phyloP scores from a whole-genome alignment of 345 rosid species.

The Anastatica hierochuntica region DNA sequence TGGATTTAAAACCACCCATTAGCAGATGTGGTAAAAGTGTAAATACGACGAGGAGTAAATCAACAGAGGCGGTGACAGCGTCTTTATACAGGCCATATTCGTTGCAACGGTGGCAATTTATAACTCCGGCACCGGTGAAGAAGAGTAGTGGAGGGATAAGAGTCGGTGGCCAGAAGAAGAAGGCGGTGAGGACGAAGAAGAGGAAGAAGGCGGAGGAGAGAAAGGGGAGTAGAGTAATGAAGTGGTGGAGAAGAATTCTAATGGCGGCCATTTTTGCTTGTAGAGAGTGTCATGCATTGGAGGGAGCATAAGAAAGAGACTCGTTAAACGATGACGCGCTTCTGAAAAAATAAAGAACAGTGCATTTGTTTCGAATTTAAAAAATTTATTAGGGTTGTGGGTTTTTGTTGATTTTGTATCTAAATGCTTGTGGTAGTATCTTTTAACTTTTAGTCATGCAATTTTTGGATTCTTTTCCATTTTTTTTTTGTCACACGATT shows the following conservation, averaged over 20 bases:
- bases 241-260: constrained; percentile 44
- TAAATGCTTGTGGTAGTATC: too few relatives aligned
- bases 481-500: too few relatives aligned
- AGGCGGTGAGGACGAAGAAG: constrained; percentile 5
- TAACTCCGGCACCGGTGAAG: constrained; percentile 40
- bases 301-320: constrained; percentile 18
- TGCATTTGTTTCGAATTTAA: too few relatives aligned
- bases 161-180: constrained; percentile 13
- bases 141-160: constrained; percentile 27
- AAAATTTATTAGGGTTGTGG: too few relatives aligned
- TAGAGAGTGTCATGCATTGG: constrained; percentile 77
- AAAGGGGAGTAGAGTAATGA: constrained; percentile 16
- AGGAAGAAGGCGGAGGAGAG: constrained; percentile 11
- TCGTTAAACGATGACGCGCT: constrained; percentile 2
- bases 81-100: constrained; percentile 21
- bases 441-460: too few relatives aligned
- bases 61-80: constrained; percentile 33
- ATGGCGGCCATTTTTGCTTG: constrained; percentile 48
- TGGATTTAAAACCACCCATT: constrained; percentile 2
- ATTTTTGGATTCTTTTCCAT: too few relatives aligned
- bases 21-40: background rate
- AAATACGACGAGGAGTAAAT: background rate
- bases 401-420: too few relatives aligned
- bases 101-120: constrained; percentile 57
- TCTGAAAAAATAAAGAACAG: too few relatives aligned